Conservation (phyloP, 192 early-diverging fungal species). For the Rhizoclosmatium sp. region DNA sequence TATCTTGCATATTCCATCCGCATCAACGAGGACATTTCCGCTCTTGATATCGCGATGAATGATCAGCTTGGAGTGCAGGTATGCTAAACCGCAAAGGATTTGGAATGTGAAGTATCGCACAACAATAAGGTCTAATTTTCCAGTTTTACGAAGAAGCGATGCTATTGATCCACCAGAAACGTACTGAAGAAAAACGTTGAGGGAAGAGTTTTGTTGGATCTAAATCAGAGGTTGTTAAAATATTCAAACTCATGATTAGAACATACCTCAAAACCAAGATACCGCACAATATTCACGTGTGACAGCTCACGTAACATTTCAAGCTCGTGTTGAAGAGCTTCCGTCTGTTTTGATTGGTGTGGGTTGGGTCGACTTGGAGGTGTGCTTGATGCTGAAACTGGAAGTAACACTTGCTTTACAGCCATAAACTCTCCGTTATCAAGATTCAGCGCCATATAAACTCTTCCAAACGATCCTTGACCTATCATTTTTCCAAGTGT, state of each 20-base stretch:
- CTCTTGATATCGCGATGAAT: slow-evolving; percentile 92
- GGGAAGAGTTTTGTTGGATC: too few relatives aligned
- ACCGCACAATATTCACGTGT: slow-evolving; percentile 94
- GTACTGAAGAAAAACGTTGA: slow-evolving; percentile 96
- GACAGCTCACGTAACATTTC: slow-evolving; percentile 76
- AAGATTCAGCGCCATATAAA: slow-evolving; percentile 90
- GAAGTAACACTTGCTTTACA: slow-evolving; percentile 87
- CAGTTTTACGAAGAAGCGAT: slow-evolving; percentile 77
- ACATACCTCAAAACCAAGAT: slow-evolving; percentile 72
- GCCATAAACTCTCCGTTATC: slow-evolving; percentile 94
- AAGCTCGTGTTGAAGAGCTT: slow-evolving; percentile 90
- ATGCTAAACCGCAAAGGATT: slow-evolving; percentile 83
- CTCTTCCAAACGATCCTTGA: slow-evolving; percentile 94
- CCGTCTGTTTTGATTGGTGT: slow-evolving; percentile 48
- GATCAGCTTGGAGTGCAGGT: slow-evolving; percentile 76
- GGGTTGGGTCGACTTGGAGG: slow-evolving; percentile 9
- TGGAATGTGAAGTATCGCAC: slow-evolving; percentile 84
- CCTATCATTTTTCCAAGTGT: slow-evolving; percentile 91
- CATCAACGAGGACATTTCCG: slow-evolving; percentile 91
- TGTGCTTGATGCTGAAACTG: background rate
- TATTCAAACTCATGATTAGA: slow-evolving; percentile 58
- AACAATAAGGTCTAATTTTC: slow-evolving; percentile 87
- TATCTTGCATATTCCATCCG: slow-evolving; percentile 93
- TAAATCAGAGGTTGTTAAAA: too few relatives aligned
- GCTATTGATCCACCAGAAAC: slow-evolving; percentile 93